Conservation (phyloP, 2,329 filamentous ascomycete genomes). For the Sporothrix sp. region DNA sequence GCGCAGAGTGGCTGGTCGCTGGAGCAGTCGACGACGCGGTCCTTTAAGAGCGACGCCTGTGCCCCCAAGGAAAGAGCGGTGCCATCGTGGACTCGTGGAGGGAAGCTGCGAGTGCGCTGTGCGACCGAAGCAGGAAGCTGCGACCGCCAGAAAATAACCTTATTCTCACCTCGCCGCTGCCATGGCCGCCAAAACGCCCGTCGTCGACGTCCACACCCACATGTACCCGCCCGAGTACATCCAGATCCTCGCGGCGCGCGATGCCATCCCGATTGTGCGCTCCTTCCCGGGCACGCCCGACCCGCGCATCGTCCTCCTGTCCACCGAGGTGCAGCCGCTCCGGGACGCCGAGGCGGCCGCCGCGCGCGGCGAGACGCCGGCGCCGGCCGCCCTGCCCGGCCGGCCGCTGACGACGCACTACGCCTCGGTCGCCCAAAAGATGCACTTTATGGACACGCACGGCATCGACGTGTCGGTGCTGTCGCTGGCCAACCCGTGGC, state of each 20-base stretch:
- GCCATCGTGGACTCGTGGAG: no score
- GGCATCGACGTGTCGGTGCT: constrained; percentile 74
- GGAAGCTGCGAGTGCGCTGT: background rate
- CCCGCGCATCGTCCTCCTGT: constrained; percentile 58
- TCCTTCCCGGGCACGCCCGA: constrained; percentile 44
- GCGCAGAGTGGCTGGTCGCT: no score
- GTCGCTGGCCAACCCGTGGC: constrained; percentile 86
- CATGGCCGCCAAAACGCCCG: constrained; percentile 15
- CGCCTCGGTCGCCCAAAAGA: constrained; percentile 67
- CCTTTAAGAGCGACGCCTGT: no score
- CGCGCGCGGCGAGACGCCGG: constrained; percentile 35
- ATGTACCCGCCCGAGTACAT: constrained; percentile 59
- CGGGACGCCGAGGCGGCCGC: constrained; percentile 37
- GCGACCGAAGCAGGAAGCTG: background rate
- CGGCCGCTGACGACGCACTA: constrained; percentile 78
- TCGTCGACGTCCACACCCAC: constrained; percentile 61
- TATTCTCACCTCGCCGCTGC: background rate
- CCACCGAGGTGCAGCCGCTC: constrained; percentile 31
- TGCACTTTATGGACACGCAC: constrained; percentile 82
- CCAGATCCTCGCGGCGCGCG: constrained; percentile 47
- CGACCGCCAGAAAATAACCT: background rate
- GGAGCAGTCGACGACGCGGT: no score
- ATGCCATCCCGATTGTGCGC: constrained; percentile 60
- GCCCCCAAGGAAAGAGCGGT: no score
- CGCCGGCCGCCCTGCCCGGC: constrained; percentile 49